A percentile compares a stretch with the other conserved stretches of the same genome.
These are phyloP conservation scores for Agapanthus africanus DNA, from an alignment of 106 monocot genomes.

Conservation along the genomic window DNA sequence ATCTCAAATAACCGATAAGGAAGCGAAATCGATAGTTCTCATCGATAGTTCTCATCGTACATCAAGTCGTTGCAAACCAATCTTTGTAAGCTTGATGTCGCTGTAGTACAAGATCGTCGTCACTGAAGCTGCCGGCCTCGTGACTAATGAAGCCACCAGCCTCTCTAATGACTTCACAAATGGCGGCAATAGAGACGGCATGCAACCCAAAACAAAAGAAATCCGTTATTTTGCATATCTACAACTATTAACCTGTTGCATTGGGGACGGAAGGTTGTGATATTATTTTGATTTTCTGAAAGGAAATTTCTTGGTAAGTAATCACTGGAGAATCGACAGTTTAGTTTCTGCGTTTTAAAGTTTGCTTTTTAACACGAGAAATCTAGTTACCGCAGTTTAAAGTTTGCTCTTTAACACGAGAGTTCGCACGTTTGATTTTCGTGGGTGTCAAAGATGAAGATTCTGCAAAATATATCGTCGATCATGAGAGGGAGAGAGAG, in stretches of 20 bases:
- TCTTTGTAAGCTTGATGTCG: conserved; percentile 20
- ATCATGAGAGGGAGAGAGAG: neutral
- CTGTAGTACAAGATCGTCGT: conserved; percentile 43
- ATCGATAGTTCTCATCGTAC: conserved; percentile 21
- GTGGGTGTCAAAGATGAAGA: too few relatives aligned
- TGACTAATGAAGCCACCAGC: conserved; percentile 19
- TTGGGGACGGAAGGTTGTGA: neutral
- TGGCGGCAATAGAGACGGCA: conserved; percentile 26
- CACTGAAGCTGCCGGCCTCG: conserved; percentile 21
- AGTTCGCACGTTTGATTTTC: too few relatives aligned
- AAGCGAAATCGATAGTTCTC: conserved; percentile 40
- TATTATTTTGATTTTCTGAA: neutral
- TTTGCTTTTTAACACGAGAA: too few relatives aligned
- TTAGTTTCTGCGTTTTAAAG: too few relatives aligned
- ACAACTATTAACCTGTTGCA: neutral
- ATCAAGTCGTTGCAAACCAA: conserved; percentile 32
- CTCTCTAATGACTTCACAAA: conserved; percentile 20
- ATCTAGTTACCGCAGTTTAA: too few relatives aligned
- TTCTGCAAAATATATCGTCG: too few relatives aligned
- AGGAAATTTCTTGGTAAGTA: neutral
- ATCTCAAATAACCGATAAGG: conserved; percentile 27
- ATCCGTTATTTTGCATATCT: too few relatives aligned
- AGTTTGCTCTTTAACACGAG: too few relatives aligned
- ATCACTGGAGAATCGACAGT: too few relatives aligned
- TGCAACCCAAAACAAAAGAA: conserved; percentile 2